Evolutionary conservation across 345 rosid genomes (phyloP).

Genomic region (Carallia brachiata): DNA sequence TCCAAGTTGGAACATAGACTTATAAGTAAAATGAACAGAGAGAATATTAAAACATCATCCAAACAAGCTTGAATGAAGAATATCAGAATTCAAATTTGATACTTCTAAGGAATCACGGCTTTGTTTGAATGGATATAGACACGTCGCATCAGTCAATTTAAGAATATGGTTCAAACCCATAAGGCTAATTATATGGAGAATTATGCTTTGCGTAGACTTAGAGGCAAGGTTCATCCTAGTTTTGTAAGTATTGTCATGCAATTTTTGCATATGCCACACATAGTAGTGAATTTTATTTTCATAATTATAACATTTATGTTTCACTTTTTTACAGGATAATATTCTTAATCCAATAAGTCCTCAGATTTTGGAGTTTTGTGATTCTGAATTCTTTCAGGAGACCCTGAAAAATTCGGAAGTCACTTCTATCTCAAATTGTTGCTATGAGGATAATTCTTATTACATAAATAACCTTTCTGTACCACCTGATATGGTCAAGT

Average conservation of each 20-base stretch:
- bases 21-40: neutral
- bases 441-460: conserved; percentile 53
- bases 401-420: conserved; percentile 65
- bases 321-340: conserved; percentile 60
- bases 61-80: conserved; percentile 10
- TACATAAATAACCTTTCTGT: conserved; percentile 32
- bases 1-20: neutral
- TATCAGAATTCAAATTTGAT: conserved; percentile 7
- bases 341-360: conserved; percentile 67
- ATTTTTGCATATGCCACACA: neutral
- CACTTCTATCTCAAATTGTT: conserved; percentile 53
- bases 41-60: neutral
- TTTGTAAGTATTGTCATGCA: neutral
- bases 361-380: conserved; percentile 61
- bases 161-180: conserved; percentile 30
- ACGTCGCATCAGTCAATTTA: neutral
- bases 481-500: conserved; percentile 28
- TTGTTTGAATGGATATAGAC: conserved; percentile 1
- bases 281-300: neutral
- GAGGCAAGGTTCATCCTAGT: conserved; percentile 4
- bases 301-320: conserved; percentile 1
- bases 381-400: conserved; percentile 59
- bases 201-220: conserved; percentile 8
- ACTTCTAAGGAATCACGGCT: neutral
- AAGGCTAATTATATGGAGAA: conserved; percentile 19